A percentile compares a stretch with the other conserved stretches of the same genome.
phyloP scores from a whole-genome alignment of 192 early-diverging fungal species.

The Mortierella alpina region DNA sequence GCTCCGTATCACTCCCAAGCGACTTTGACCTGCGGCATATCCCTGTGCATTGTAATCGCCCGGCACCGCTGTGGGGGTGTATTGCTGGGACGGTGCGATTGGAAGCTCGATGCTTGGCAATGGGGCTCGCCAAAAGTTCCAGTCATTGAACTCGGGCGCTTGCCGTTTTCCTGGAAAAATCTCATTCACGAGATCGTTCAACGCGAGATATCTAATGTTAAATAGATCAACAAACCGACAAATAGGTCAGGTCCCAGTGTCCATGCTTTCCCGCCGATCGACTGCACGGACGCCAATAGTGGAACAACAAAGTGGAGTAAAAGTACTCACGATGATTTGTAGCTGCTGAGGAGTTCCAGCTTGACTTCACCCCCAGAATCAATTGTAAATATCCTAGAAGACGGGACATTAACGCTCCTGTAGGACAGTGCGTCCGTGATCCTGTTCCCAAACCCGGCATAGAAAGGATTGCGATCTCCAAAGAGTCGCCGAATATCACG shows the following conservation, averaged over 20 bases:
- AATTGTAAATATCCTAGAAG: constrained; percentile 95
- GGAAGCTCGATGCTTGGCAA: constrained; percentile 63
- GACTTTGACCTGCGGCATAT: constrained; percentile 4
- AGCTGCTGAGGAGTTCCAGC: constrained; percentile 86
- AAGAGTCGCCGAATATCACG: constrained; percentile 89
- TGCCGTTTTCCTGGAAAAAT: constrained; percentile 83
- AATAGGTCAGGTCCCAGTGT: background rate
- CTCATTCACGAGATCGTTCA: constrained; percentile 94
- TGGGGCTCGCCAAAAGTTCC: constrained; percentile 78
- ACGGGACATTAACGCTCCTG: constrained; percentile 89
- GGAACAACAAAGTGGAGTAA: background rate
- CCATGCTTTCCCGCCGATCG: background rate
- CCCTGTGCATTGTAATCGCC: background rate
- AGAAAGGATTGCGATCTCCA: constrained; percentile 85
- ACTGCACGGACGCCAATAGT: background rate
- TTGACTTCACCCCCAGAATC: constrained; percentile 90
- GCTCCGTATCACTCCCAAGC: constrained; percentile 50
- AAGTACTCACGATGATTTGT: constrained; percentile 76
- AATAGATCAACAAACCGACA: background rate
- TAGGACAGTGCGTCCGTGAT: constrained; percentile 96
- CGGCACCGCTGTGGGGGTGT: background rate
- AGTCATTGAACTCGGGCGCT: constrained; percentile 84
- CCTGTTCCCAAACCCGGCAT: constrained; percentile 96
- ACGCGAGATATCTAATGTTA: constrained; percentile 67
- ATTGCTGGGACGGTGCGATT: constrained; percentile 18